Evolutionary conservation across 2,329 filamentous ascomycete genomes (phyloP).

Genomic region (Albifimbria verrucaria): DNA sequence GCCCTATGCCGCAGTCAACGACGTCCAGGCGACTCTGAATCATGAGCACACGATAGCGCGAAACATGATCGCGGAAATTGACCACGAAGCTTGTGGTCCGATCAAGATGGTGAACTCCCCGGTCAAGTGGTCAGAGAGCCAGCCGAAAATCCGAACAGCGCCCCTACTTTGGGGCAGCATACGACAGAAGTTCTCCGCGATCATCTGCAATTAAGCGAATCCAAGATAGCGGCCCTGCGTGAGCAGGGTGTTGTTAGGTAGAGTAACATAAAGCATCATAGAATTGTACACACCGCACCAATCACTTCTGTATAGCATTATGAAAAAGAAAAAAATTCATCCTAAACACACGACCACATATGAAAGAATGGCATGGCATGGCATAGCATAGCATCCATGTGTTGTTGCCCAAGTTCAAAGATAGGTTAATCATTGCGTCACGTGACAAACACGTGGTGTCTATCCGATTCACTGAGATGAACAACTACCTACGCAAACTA

Average conservation of each 20-base stretch:
- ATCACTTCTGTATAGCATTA: no score
- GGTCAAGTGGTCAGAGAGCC: constrained; percentile 86
- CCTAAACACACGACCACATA: no score
- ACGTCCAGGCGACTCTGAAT: constrained; percentile 78
- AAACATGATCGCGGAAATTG: constrained; percentile 84
- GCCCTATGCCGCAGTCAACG: constrained; percentile 91
- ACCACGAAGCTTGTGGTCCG: constrained; percentile 78
- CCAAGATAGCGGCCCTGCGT: constrained; percentile 60
- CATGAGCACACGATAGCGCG: constrained; percentile 83
- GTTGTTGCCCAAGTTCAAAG: no score
- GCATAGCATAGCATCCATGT: no score
- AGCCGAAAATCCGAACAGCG: constrained; percentile 69
- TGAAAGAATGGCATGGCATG: no score
- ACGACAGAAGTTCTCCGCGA: constrained; percentile 71
- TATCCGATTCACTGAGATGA: no score
- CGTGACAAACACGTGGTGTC: no score
- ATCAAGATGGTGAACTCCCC: constrained; percentile 92
- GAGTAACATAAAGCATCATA: neutral
- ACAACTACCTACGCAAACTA: no score
- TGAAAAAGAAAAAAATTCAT: no score
- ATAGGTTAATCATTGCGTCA: no score
- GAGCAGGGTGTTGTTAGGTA: constrained; percentile 63
- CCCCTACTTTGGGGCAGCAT: constrained; percentile 88
- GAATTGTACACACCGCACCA: no score
- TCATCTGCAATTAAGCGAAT: constrained; percentile 57